A percentile compares a stretch with the other conserved stretches of the same genome.
These are phyloP conservation scores for Coprinellus aureogranulatus DNA, from an alignment of 768 basidiomycete genomes.

Conservation along the genomic window DNA sequence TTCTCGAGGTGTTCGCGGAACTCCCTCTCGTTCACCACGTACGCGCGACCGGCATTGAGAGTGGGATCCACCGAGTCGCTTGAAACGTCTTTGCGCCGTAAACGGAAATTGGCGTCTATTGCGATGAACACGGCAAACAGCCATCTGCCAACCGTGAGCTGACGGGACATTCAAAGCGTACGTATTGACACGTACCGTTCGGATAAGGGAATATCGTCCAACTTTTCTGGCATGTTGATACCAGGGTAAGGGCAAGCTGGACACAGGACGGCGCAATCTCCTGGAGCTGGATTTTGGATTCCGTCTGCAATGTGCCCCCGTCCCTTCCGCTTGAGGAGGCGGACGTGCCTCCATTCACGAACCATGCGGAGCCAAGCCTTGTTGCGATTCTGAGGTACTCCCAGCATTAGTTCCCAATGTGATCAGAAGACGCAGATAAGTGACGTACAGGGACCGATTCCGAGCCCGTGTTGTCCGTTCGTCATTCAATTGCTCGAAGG, in stretches of 20 bases:
- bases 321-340: conserved; percentile 15
- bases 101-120: conserved; percentile 1
- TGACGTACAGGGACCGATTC: neutral
- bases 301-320: conserved; percentile 14
- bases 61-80: conserved; percentile 4
- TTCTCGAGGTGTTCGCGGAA: conserved; percentile 1
- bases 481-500: neutral
- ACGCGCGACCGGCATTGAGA: conserved; percentile 3
- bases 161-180: neutral
- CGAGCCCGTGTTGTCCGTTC: conserved; percentile 25
- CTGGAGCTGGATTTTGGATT: conserved; percentile 9
- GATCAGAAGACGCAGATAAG: neutral
- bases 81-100: conserved; percentile 3
- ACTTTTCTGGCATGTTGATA: conserved; percentile 17
- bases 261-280: conserved; percentile 20
- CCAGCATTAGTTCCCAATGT: too few species aligned
- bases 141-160: neutral
- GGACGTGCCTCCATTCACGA: conserved; percentile 18
- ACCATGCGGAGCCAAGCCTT: conserved; percentile 16
- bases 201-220: conserved; percentile 10
- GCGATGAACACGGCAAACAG: conserved; percentile 2
- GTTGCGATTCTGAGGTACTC: conserved; percentile 22
- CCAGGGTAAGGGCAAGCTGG: conserved; percentile 21
- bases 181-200: neutral
- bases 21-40: conserved; percentile 2